These are phyloP conservation scores for Dendrobium officinale DNA, from an alignment of 106 monocot species.

Conservation along the genomic window DNA sequence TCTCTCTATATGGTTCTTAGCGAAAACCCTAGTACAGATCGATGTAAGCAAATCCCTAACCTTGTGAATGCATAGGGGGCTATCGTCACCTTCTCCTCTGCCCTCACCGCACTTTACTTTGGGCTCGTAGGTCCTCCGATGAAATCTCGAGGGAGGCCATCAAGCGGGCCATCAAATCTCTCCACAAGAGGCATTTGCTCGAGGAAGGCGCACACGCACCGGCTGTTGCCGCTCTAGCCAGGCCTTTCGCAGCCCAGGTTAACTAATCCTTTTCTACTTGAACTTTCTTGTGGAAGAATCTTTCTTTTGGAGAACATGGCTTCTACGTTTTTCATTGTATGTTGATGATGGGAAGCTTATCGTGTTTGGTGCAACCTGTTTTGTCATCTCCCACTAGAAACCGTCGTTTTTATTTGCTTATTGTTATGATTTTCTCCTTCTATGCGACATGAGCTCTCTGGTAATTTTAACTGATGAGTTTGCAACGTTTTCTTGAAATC, in stretches of 20 bases:
- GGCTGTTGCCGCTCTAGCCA: conserved; percentile 66
- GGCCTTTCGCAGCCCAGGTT: conserved; percentile 66
- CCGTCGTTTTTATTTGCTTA: neutral
- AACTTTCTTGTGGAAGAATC: neutral
- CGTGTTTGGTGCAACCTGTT: neutral
- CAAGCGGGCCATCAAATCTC: conserved; percentile 52
- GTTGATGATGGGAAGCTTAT: neutral
- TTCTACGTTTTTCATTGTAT: neutral
- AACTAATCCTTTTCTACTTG: neutral
- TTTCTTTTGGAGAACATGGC: neutral
- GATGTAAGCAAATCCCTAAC: neutral
- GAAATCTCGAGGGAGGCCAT: conserved; percentile 56
- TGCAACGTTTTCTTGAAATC: neutral
- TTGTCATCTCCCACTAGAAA: neutral
- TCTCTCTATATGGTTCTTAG: neutral
- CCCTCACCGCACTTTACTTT: neutral
- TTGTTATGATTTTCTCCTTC: neutral
- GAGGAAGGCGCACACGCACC: conserved; percentile 87
- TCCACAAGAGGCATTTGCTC: conserved; percentile 63
- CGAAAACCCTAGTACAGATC: neutral
- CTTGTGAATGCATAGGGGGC: neutral
- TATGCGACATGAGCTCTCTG: neutral
- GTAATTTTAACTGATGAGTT: neutral
- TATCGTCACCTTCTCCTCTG: neutral
- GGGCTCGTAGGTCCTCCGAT: conserved; percentile 16